Conservation (phyloP, 139 green algal genomes). For the Auxenochlorella pyrenoidosa region DNA sequence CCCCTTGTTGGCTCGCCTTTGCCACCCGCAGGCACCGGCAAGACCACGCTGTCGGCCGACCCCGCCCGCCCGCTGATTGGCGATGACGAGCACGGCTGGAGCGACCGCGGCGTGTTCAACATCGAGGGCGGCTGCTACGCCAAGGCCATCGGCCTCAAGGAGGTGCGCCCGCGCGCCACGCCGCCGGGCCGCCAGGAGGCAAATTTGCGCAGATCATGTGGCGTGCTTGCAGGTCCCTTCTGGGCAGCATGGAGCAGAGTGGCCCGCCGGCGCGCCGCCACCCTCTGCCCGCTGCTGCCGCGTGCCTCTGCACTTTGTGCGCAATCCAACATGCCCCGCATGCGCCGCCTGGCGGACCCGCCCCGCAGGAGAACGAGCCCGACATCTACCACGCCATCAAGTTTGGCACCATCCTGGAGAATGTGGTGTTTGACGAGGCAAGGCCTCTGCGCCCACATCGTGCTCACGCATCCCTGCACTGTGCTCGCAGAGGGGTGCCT, state of each 20-base stretch:
- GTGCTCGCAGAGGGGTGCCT: too few relatives aligned
- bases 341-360: too few relatives aligned
- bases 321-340: too few relatives aligned
- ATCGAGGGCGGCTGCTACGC: constrained; percentile 98
- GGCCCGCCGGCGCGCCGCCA: not conserved
- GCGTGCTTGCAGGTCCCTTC: too few relatives aligned
- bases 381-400: constrained; percentile 96
- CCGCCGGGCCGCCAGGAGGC: too few relatives aligned
- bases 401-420: constrained; percentile 93
- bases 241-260: too few relatives aligned
- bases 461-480: too few relatives aligned
- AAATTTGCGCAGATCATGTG: too few relatives aligned
- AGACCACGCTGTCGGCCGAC: constrained; percentile 88
- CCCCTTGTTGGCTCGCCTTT: too few relatives aligned
- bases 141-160: constrained; percentile 84
- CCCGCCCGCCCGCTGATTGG: constrained; percentile 87
- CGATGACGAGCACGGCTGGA: constrained; percentile 94
- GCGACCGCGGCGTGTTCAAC: constrained; percentile 91
- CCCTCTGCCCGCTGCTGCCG: not conserved
- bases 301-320: not conserved
- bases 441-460: too few relatives aligned
- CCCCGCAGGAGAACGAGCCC: constrained; percentile 82
- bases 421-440: constrained; percentile 80
- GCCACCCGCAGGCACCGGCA: constrained; percentile 66
- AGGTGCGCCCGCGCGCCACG: constrained; percentile 34